Conservation (phyloP, 768 basidiomycete species). For the Naganishia vishniacii region DNA sequence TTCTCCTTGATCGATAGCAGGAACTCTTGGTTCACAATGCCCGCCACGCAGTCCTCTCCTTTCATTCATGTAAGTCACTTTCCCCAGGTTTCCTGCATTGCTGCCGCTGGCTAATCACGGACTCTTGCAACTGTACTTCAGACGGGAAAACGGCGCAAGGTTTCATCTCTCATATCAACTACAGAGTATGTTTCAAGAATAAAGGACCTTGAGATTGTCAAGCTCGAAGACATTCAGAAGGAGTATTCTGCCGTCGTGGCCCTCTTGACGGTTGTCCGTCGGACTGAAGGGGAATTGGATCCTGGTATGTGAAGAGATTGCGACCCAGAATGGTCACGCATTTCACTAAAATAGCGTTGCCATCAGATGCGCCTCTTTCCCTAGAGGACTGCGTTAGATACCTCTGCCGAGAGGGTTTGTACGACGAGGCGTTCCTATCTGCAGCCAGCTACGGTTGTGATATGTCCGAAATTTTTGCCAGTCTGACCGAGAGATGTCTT, state of each 20-base stretch:
- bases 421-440: slow-evolving; percentile 69
- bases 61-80: background rate
- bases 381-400: slow-evolving; percentile 63
- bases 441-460: slow-evolving; percentile 73
- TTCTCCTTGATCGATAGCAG: slow-evolving; percentile 73
- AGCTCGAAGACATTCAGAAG: slow-evolving; percentile 58
- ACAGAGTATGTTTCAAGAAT: slow-evolving; percentile 59
- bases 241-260: slow-evolving; percentile 66
- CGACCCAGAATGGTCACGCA: background rate
- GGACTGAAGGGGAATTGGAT: slow-evolving; percentile 15
- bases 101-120: background rate
- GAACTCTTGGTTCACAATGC: slow-evolving; percentile 60
- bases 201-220: slow-evolving; percentile 70
- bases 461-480: slow-evolving; percentile 77
- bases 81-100: background rate
- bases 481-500: slow-evolving; percentile 71
- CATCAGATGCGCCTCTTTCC: slow-evolving; percentile 41
- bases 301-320: background rate
- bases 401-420: slow-evolving; percentile 70
- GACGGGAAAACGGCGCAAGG: slow-evolving; percentile 65
- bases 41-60: background rate
- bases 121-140: slow-evolving; percentile 38
- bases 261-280: slow-evolving; percentile 64
- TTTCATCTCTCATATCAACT: slow-evolving; percentile 72
- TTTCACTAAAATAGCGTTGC: background rate